Evolutionary conservation across 2,329 filamentous ascomycete genomes (phyloP), one percentile per base, ranked within the genome.

Genomic region (Pyrenochaeta sp.): DNA sequence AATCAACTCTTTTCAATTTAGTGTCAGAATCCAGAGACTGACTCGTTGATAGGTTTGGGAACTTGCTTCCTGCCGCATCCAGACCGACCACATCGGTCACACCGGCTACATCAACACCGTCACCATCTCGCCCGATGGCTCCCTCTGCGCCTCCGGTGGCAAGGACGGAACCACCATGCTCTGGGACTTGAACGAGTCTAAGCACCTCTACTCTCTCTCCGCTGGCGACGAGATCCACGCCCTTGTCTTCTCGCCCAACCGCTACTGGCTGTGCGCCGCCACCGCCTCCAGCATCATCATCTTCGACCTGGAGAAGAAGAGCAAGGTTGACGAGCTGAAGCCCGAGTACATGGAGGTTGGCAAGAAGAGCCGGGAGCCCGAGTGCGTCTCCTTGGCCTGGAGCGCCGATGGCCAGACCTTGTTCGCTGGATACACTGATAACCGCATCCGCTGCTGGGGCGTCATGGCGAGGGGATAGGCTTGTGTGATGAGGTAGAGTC

Each of bases 261-360:
- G 95, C 82, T 99, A 99, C 92, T 99, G 95, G 95, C 90, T 99
- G 73, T 99, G 95, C 88, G 95, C 95, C 78, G 95, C 95, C 79
- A 99, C 95, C 65, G 87, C 92, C 78, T 91, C 87, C 84, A 92
- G 88, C 87, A 98, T 99, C 88, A 97, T 97, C 88, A 98, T 99
- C 87, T 99, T 99, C 85, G 95, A 99, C 79, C 89, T 99, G 72
- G 95, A 99, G 92, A 99, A 99, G 93, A 99, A 99, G 93, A 96
- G 90, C 90, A 98, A 97, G 90, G 94, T 98, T 78, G 94, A 98
- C 76, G 95, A 98, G 89, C 89, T 99, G 82, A 97, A 96, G 90
- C 94, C 94, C 71, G 95, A 99, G 82, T 96, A 95, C 86, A 86
- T 92, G 78, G 87, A 92, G 79, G 90, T 92, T 79, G 91, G 93